Base-by-base conservation (phyloP, 768 basidiomycete genomes). In the Boletus tylopilopsis region DNA sequence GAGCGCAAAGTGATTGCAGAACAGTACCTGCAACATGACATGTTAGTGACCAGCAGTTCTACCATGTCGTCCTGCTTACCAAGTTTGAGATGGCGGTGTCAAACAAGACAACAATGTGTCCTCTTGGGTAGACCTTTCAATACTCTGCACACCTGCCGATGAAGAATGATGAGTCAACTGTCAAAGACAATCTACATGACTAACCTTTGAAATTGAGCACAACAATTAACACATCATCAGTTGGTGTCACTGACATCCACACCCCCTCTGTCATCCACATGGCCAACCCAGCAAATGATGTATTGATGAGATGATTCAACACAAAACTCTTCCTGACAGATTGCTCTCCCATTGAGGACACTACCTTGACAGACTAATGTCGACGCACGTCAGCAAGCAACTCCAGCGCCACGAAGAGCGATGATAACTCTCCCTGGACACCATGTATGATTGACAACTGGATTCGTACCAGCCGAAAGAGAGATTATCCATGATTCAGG, bases 271-370 rank as follows among this genome's bases (percentile, higher is more conserved):
- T 84, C 9, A 80, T 82, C 18, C 79, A 68, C 80, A 84, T 82
- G 0, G 82, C 82, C 10, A 75, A 79, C 1, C 83, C 82, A 9
- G 80, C 80, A 55, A 85, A 84, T 0, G 83, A 84, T 0, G 81
- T 81, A 55, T 84, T 81, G 1, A 72, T 74, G 6, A 85, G 68
- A 53, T 84, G 83, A 44, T 84, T 83, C 32, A 84, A 59, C 0
- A 76, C 67, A 46, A 74, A 84, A 44, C 76, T 79, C 55, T 83
- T 83, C 1, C 82, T 82, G 1, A 84, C 82, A 0, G 80, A 82
- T 56, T 84, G 82, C 59, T 83, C 81, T 1, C 81, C 82, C 83
- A 84, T 83, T 0, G 82, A 84, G 0, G 82, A 81, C 2, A 84
- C 82, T 4, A 84, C 83, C 53, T 73, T 76, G 13, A 84, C 81